phyloP scores from a whole-genome alignment of 768 basidiomycete species.

The Calocybe indica region DNA sequence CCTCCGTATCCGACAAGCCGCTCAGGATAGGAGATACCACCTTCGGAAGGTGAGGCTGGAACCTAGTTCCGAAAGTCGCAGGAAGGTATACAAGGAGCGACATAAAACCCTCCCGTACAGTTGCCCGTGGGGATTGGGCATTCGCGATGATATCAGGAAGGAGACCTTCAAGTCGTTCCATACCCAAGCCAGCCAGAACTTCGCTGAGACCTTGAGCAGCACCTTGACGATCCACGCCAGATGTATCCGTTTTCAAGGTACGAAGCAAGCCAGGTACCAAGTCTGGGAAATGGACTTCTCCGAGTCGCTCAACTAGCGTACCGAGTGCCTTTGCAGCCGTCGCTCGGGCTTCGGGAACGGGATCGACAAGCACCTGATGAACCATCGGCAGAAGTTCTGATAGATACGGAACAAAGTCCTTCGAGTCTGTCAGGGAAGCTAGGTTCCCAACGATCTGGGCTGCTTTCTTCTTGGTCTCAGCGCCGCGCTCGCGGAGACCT shows the following conservation, averaged over 20 bases:
- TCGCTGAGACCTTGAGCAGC: conserved; percentile 97
- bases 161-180: conserved; percentile 92
- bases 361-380: conserved; percentile 89
- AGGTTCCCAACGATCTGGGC: conserved; percentile 98
- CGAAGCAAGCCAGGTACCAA: conserved; percentile 85
- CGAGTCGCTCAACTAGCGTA: conserved; percentile 92
- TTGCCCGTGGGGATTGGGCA: conserved; percentile 82
- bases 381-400: conserved; percentile 83
- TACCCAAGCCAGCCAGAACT: conserved; percentile 92
- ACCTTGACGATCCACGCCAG: conserved; percentile 95
- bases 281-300: conserved; percentile 93
- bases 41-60: conserved; percentile 92
- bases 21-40: conserved; percentile 90
- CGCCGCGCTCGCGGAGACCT: conserved; percentile 85
- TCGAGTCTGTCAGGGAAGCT: conserved; percentile 80
- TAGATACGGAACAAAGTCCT: conserved; percentile 95
- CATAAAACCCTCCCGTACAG: conserved; percentile 98
- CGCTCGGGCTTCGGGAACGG: conserved; percentile 95
- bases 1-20: conserved; percentile 88
- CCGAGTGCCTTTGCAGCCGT: conserved; percentile 97
- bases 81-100: conserved; percentile 93
- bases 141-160: conserved; percentile 92
- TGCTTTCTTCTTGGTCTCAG: conserved; percentile 93
- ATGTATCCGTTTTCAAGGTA: conserved; percentile 87
- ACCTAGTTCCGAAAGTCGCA: conserved; percentile 92